Evolutionary conservation across 1,284 basidiomycete species (phyloP).

Genomic region (Apiotrichum domesticum): DNA sequence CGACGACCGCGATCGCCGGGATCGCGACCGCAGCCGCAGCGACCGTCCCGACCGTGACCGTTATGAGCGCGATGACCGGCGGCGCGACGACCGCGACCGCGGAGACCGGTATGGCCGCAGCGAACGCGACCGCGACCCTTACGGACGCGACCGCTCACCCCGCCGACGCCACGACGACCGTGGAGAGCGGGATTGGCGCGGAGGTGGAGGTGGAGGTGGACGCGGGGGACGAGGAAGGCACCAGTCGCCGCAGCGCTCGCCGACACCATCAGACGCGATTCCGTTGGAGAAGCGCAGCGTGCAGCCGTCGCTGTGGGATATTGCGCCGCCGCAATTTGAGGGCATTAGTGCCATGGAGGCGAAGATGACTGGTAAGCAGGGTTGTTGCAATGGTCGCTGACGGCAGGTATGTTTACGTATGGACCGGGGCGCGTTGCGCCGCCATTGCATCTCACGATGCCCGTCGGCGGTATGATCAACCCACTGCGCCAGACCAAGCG

Average conservation of each 20-base stretch:
- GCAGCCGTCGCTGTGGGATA: constrained; percentile 90
- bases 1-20: constrained; percentile 11
- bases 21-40: constrained; percentile 1
- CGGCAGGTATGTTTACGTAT: constrained; percentile 42
- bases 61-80: constrained; percentile 4
- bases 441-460: constrained; percentile 37
- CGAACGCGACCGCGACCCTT: constrained; percentile 7
- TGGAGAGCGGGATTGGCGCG: constrained; percentile 18
- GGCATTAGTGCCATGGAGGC: constrained; percentile 90
- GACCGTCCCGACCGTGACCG: constrained; percentile 4
- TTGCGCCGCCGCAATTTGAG: constrained; percentile 90
- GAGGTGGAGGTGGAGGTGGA: constrained; percentile 14
- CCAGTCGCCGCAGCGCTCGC: constrained; percentile 63
- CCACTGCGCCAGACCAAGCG: constrained; percentile 86
- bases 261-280: constrained; percentile 78
- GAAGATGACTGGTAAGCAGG: constrained; percentile 78
- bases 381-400: constrained; percentile 3
- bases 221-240: constrained; percentile 50
- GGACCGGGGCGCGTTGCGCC: constrained; percentile 42
- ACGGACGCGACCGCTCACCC: constrained; percentile 11
- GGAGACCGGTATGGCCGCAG: constrained; percentile 1
- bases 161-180: constrained; percentile 14
- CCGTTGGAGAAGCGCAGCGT: constrained; percentile 79
- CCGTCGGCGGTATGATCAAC: constrained; percentile 60
- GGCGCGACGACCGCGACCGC: constrained; percentile 11